phyloP scores from a whole-genome alignment of 75 land plant species.

The Pinus albicaulis region DNA sequence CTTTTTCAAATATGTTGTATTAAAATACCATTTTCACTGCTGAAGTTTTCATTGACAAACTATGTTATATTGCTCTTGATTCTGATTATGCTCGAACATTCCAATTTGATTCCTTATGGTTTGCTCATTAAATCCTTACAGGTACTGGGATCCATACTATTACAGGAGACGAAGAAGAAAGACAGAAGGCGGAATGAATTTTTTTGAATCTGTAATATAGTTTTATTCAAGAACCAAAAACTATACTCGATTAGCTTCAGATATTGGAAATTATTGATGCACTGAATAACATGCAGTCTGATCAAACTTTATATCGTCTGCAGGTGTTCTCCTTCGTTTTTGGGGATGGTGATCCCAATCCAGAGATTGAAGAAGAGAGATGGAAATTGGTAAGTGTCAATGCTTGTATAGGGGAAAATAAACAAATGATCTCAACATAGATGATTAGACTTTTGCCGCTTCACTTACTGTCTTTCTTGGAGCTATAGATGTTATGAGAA shows the following conservation, averaged over 20 bases:
- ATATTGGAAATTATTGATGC: neutral
- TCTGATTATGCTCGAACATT: no score
- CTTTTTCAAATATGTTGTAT: neutral
- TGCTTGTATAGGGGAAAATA: neutral
- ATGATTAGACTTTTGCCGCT: neutral
- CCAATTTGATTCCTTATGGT: neutral
- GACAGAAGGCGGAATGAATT: constrained; percentile 69
- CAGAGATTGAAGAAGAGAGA: constrained; percentile 88
- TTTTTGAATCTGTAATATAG: constrained; percentile 84
- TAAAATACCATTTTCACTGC: no score
- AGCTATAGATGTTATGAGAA: neutral
- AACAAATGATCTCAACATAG: neutral
- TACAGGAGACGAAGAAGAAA: constrained; percentile 53
- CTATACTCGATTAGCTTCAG: neutral
- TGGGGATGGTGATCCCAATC: constrained; percentile 99
- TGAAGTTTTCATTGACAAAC: no score
- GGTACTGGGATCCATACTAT: constrained; percentile 96
- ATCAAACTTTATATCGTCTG: constrained; percentile 12
- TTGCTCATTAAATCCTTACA: constrained; percentile 16
- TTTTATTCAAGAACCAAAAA: neutral
- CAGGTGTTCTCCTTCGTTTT: constrained; percentile 99
- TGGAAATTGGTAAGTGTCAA: constrained; percentile 81
- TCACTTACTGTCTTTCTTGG: neutral
- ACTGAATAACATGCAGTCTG: neutral
- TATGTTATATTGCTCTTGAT: no score